A percentile compares a stretch with the other conserved stretches of the same genome.
These are phyloP conservation scores for Coemansia sp. DNA, from an alignment of 192 early-diverging fungal species.

Conservation along the genomic window DNA sequence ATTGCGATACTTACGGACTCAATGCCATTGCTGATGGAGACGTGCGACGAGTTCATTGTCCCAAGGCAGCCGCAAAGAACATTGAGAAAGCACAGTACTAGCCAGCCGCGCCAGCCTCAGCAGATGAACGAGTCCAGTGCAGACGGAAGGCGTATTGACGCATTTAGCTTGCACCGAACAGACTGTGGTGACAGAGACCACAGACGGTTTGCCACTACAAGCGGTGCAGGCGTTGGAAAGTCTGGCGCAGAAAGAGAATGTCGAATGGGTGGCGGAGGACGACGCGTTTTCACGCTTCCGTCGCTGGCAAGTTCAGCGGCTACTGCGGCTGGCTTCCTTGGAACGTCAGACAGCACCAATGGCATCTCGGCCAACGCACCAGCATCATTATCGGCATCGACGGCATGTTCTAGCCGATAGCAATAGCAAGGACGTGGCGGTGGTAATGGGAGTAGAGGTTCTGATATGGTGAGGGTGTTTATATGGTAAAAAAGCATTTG, in stretches of 20 bases:
- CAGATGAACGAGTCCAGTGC: neutral
- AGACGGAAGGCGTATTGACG: neutral
- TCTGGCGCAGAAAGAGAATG: neutral
- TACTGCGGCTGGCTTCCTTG: neutral
- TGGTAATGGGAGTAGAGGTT: too few species aligned
- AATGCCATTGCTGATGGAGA: slow-evolving; percentile 46
- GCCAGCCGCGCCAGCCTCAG: neutral
- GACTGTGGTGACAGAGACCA: too few species aligned
- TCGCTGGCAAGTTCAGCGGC: slow-evolving; percentile 1
- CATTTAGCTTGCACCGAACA: neutral
- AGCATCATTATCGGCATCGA: neutral
- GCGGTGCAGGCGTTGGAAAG: neutral
- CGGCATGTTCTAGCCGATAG: neutral
- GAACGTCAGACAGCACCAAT: neutral
- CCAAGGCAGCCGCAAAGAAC: neutral
- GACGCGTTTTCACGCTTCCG: slow-evolving; percentile 6
- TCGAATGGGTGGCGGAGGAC: neutral
- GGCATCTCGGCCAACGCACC: neutral
- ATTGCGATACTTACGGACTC: slow-evolving; percentile 40
- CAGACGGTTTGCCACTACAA: slow-evolving; percentile 8
- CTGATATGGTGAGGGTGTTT: too few species aligned
- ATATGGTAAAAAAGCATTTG: too few species aligned
- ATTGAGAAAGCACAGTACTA: neutral
- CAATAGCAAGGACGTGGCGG: neutral
- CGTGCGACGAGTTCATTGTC: slow-evolving; percentile 34